Conservation (phyloP, 495 filamentous ascomycete species). For the Xanthoparmelia taractica region DNA sequence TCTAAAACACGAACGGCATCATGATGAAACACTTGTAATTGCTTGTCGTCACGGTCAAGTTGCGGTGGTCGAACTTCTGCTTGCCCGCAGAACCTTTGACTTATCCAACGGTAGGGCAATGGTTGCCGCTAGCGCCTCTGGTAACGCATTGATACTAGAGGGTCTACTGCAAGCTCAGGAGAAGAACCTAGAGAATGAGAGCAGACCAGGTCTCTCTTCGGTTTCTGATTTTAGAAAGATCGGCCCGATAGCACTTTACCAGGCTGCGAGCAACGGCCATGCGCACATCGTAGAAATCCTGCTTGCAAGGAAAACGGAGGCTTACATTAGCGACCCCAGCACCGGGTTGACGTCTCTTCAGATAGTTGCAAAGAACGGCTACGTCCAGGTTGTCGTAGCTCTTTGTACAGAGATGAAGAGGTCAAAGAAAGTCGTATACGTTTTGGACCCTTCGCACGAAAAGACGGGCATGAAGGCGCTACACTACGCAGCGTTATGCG, state of each 20-base stretch:
- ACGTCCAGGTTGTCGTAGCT: background rate
- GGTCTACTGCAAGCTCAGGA: background rate
- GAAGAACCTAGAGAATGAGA: background rate
- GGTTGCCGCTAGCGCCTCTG: background rate
- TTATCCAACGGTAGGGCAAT: background rate
- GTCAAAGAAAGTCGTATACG: too few relatives aligned
- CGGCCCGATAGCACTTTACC: background rate
- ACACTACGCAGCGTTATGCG: background rate
- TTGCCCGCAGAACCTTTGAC: background rate
- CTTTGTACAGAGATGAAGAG: too few relatives aligned
- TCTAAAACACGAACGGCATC: constrained; percentile 10
- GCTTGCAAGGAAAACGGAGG: background rate
- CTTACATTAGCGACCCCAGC: background rate
- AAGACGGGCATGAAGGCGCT: background rate
- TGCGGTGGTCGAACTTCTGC: background rate
- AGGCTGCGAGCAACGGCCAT: constrained; percentile 6
- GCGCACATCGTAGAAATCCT: background rate
- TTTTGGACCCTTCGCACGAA: background rate
- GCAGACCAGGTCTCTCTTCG: too few relatives aligned
- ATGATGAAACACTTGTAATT: constrained; percentile 9
- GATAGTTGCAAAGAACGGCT: background rate
- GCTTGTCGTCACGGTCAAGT: constrained; percentile 16
- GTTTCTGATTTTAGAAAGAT: background rate
- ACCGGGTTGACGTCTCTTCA: background rate
- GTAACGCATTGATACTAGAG: background rate